These are phyloP conservation scores for Volvox carteri DNA, from an alignment of 163 green algal genomes.

Conservation along the genomic window DNA sequence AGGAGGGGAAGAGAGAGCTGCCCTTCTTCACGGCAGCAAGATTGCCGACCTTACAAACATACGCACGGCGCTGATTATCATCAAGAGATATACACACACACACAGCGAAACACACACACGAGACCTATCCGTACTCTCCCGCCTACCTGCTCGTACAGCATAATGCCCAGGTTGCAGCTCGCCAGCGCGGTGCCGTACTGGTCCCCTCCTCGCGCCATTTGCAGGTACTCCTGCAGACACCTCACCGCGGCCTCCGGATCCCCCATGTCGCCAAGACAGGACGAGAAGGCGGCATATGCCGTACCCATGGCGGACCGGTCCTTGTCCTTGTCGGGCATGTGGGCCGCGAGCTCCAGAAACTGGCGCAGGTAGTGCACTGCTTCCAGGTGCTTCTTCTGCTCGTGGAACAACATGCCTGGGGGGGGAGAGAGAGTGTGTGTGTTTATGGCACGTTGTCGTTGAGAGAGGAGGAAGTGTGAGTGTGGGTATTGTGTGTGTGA, in stretches of 20 bases:
- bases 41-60: too few relatives aligned
- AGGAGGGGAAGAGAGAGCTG: too few relatives aligned
- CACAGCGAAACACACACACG: too few relatives aligned
- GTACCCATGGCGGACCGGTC: slow-evolving; percentile 61
- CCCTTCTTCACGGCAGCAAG: too few relatives aligned
- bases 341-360: slow-evolving; percentile 61
- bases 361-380: slow-evolving; percentile 62
- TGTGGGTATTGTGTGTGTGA: too few relatives aligned
- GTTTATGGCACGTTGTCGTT: background rate
- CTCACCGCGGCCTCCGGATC: slow-evolving; percentile 71
- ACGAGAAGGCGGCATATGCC: slow-evolving; percentile 67
- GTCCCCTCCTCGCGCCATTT: slow-evolving; percentile 58
- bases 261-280: slow-evolving; percentile 75
- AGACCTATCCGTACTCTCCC: too few relatives aligned
- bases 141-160: slow-evolving; percentile 74
- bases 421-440: background rate
- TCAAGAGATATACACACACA: too few relatives aligned
- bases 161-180: slow-evolving; percentile 76
- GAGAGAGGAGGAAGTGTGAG: background rate
- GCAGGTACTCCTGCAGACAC: slow-evolving; percentile 78
- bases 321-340: slow-evolving; percentile 30
- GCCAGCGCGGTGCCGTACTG: slow-evolving; percentile 74
- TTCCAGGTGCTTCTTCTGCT: slow-evolving; percentile 65
- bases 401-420: slow-evolving; percentile 69
- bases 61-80: too few relatives aligned